Evolutionary conservation across 345 rosid species (phyloP).

Genomic region (Eucalyptus globulus): DNA sequence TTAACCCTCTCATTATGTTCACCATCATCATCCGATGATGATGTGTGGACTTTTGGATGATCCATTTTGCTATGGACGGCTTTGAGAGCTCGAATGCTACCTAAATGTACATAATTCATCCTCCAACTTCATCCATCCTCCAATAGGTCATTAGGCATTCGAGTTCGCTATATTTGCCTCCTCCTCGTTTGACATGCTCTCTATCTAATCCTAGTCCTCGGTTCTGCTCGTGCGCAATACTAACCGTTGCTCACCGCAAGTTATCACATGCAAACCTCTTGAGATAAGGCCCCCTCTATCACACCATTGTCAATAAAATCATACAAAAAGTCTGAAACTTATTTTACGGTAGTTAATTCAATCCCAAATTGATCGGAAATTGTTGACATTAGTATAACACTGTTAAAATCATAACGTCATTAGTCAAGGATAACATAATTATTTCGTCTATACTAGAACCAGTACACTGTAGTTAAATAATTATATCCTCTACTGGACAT

Average conservation of each 20-base stretch:
- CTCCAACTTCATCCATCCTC: neutral
- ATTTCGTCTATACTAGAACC: neutral
- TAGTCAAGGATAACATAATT: neutral
- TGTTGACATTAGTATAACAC: neutral
- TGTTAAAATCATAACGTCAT: neutral
- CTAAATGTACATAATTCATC: neutral
- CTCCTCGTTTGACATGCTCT: neutral
- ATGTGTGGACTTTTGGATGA: too few relatives aligned
- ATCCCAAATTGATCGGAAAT: too few relatives aligned
- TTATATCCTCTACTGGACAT: neutral
- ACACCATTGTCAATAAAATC: too few relatives aligned
- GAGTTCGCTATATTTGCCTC: neutral
- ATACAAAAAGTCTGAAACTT: neutral
- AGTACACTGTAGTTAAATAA: neutral
- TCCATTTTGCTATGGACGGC: neutral
- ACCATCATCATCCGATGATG: accelerated
- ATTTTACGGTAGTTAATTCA: too few relatives aligned
- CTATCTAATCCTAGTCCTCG: neutral
- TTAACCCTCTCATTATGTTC: too few relatives aligned
- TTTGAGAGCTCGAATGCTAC: neutral
- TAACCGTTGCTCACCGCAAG: too few relatives aligned
- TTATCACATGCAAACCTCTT: too few relatives aligned
- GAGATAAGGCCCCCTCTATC: too few relatives aligned
- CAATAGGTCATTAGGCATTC: neutral
- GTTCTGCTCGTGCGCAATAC: too few relatives aligned